Conservation (phyloP, 2,329 filamentous ascomycete genomes). For the Cucurbitaria berberidis region DNA sequence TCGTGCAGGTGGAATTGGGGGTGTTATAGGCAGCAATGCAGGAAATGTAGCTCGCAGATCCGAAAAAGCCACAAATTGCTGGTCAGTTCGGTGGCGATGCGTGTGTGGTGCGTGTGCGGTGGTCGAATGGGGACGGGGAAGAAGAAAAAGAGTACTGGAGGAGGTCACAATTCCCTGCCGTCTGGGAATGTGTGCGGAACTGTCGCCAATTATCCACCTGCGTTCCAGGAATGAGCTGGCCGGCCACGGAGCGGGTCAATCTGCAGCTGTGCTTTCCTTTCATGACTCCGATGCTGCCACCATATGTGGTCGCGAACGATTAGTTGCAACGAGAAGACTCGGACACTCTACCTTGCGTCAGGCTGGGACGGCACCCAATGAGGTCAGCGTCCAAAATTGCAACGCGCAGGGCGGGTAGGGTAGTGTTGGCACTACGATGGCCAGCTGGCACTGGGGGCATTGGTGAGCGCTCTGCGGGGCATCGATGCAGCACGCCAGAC, state of each 20-base stretch:
- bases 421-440: conserved; percentile 42
- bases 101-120: conserved; percentile 35
- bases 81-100: conserved; percentile 36
- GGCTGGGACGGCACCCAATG: conserved; percentile 39
- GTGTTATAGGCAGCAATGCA: conserved; percentile 50
- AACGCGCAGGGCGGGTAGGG: conserved; percentile 37
- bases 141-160: conserved; percentile 34
- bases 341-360: conserved; percentile 47
- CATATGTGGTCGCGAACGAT: conserved; percentile 48
- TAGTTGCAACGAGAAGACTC: conserved; percentile 44
- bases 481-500: conserved; percentile 32
- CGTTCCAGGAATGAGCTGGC: conserved; percentile 45
- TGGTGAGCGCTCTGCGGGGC: conserved; percentile 39
- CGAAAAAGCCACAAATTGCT: conserved; percentile 45
- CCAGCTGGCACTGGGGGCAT: conserved; percentile 41
- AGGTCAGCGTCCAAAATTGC: conserved; percentile 40
- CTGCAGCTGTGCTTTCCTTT: conserved; percentile 41
- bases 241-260: conserved; percentile 45
- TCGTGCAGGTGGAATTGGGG: conserved; percentile 42
- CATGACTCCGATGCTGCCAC: conserved; percentile 36
- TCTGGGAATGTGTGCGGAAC: conserved; percentile 37
- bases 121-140: conserved; percentile 38
- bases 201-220: conserved; percentile 46
- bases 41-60: conserved; percentile 41
- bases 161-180: conserved; percentile 44